These are phyloP conservation scores for Phaeosphaeriaceae sp. DNA, from an alignment of 2,329 filamentous ascomycete genomes.

Conservation along the genomic window DNA sequence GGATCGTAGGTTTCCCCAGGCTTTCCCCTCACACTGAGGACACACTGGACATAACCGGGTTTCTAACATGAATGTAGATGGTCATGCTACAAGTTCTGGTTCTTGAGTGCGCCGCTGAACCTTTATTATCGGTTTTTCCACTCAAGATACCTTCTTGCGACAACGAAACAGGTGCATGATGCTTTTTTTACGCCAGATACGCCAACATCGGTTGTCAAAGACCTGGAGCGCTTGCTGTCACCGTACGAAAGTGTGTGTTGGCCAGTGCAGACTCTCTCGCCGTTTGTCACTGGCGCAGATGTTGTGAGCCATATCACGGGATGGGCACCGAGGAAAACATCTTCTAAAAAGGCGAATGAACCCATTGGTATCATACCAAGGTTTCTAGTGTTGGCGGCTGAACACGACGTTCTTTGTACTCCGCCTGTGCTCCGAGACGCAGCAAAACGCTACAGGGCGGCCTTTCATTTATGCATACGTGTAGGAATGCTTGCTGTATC, in stretches of 20 bases:
- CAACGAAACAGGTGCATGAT: constrained; percentile 55
- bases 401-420: constrained; percentile 36
- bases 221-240: constrained; percentile 53
- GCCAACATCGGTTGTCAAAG: constrained; percentile 48
- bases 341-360: not conserved
- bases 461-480: constrained; percentile 38
- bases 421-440: constrained; percentile 42
- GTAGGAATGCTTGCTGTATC: constrained; percentile 38
- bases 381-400: constrained; percentile 33
- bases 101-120: constrained; percentile 27
- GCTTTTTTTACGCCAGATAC: constrained; percentile 60
- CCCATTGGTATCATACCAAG: constrained; percentile 9
- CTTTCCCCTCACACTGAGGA: too few relatives aligned
- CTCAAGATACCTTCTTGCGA: constrained; percentile 59
- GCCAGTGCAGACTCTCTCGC: constrained; percentile 57
- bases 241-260: constrained; percentile 62
- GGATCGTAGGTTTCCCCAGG: constrained; percentile 58
- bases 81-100: constrained; percentile 35
- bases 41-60: not conserved
- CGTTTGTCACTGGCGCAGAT: constrained; percentile 51
- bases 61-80: constrained; percentile 25
- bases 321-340: constrained; percentile 44
- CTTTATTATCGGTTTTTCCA: constrained; percentile 56
- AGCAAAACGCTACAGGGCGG: constrained; percentile 49
- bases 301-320: constrained; percentile 48